Evolutionary conservation across 768 basidiomycete genomes (phyloP), one percentile per base, ranked within the genome.

Genomic region (Tylopilus sp.): DNA sequence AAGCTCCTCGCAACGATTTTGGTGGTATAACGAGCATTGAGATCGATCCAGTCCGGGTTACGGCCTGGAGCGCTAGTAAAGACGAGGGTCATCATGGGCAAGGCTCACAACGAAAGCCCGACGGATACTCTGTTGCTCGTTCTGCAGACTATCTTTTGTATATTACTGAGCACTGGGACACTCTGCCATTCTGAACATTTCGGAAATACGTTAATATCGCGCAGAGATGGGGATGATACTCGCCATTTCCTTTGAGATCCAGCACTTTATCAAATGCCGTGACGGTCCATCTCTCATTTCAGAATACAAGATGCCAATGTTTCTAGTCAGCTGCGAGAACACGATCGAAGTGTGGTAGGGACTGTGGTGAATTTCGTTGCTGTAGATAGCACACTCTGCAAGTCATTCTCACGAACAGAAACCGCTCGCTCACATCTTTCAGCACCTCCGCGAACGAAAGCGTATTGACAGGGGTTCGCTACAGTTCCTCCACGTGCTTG

Each of bases 71-170:
- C 2, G 8, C 3, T 1, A 30, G 21, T 19, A 21, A 26, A 10
- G 21, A 10, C n/a, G 7, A 13, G 13, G 3, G n/a, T n/a, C 17
- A 11, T n/a, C n/a, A n/a, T n/a, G 26, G 4, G n/a, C n/a, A 30
- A 24, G 14, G 3, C 38, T 30, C 81, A 81, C 2, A 78, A 44
- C 11, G 78, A 77, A 24, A 72, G 61, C 0, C 80, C 81, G 10
- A 82, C 75, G 48, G 82, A 78, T 6, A 74, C 46, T 17, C 82
- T 73, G 58, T 77, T 79, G 46, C 67, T 75, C 3, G 71, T 61
- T 22, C 77, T 71, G 26, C 71, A 69, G 8, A 81, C 62, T 11
- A 82, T 58, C 25, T 68, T 54, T 51, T 62, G 65, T 6, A 72
- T 56, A 1, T 52, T 55, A 4, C 66, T 58, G 8, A 69, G 30